Percentiles rank a stretch among this genome's conserved stretches.
Conservation (phyloP, 1,139 yeast genomes). For the Taphrina sp. region DNA sequence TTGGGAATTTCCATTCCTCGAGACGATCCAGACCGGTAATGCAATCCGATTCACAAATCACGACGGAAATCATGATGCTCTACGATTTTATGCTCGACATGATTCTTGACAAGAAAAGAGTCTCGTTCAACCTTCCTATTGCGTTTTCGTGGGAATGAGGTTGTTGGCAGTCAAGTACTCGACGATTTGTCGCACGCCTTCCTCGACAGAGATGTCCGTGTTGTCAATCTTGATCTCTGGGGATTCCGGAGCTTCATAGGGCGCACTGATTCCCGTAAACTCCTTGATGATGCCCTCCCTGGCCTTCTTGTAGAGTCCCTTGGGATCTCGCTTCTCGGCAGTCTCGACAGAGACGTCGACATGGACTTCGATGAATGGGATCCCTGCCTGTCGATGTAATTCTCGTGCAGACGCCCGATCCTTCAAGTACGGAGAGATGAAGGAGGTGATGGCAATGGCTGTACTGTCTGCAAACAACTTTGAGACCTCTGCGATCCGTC, state of each 20-base stretch:
- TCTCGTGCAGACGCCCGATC: conserved; percentile 85
- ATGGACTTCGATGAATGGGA: conserved; percentile 85
- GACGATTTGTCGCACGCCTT: conserved; percentile 70
- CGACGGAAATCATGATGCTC: too few species aligned
- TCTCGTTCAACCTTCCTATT: too few species aligned
- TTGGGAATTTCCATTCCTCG: conserved; percentile 38
- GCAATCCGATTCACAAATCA: too few species aligned
- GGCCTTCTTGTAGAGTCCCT: conserved; percentile 93
- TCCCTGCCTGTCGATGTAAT: conserved; percentile 67
- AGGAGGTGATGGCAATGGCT: conserved; percentile 78
- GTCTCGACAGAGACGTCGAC: conserved; percentile 90
- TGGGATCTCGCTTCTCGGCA: conserved; percentile 95
- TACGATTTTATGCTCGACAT: too few species aligned
- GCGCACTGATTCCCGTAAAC: conserved; percentile 93
- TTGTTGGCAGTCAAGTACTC: conserved; percentile 54
- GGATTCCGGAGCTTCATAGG: conserved; percentile 83
- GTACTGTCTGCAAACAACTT: conserved; percentile 90
- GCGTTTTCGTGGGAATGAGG: too few species aligned
- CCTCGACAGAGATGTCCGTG: conserved; percentile 69
- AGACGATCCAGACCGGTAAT: conserved; percentile 11
- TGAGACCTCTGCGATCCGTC: conserved; percentile 91
- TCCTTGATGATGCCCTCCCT: conserved; percentile 84
- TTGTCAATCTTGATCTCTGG: conserved; percentile 84
- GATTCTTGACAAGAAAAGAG: too few species aligned
- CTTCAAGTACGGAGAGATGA: conserved; percentile 81